Conservation (phyloP, 1,284 basidiomycete genomes). For the Gastroboletus turbinatus region DNA sequence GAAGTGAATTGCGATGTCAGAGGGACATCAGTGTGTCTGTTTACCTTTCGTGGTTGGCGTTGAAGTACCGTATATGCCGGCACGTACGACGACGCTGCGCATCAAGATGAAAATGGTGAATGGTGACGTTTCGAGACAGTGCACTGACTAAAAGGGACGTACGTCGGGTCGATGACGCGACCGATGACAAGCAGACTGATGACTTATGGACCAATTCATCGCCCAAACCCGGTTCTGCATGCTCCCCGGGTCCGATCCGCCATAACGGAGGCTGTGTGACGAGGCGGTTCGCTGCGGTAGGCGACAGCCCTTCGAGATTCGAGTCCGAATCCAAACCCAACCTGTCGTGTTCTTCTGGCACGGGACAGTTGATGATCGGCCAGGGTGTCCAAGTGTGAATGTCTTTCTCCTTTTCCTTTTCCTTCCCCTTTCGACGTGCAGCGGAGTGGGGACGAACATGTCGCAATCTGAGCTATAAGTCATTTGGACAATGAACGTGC, state of each 20-base stretch:
- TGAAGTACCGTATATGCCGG: constrained; percentile 27
- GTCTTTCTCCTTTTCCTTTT: no score
- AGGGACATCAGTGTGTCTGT: neutral
- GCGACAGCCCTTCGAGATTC: constrained; percentile 14
- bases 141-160: constrained; percentile 3
- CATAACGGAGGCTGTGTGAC: constrained; percentile 17
- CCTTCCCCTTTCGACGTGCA: no score
- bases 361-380: no score
- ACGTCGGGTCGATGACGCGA: constrained; percentile 20
- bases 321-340: neutral
- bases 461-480: no score
- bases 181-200: constrained; percentile 22
- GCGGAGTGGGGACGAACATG: no score
- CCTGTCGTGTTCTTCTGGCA: neutral
- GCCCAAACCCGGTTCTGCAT: constrained; percentile 34
- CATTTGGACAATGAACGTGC: no score
- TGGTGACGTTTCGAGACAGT: neutral
- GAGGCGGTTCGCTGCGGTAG: constrained; percentile 12
- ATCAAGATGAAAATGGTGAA: constrained; percentile 3
- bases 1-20: constrained; percentile 5
- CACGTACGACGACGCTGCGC: constrained; percentile 24
- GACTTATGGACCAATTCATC: constrained; percentile 35
- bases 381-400: no score
- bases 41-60: constrained; percentile 16
- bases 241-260: constrained; percentile 29